These are phyloP conservation scores for Didymosphaeria variabile DNA, from an alignment of 2,329 filamentous ascomycete species.

Conservation along the genomic window DNA sequence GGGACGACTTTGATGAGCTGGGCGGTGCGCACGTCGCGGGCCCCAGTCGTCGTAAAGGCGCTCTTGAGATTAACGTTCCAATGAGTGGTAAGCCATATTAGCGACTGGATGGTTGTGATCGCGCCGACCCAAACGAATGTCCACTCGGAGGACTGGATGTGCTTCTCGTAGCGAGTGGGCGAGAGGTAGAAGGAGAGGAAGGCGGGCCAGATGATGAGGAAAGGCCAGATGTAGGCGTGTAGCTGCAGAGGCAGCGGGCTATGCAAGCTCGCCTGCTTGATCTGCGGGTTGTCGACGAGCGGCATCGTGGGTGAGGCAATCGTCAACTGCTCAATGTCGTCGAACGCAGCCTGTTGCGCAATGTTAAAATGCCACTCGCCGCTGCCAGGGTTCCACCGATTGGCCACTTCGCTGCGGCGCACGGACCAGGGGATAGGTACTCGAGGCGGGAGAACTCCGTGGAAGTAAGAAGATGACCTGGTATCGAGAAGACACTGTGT, in stretches of 20 bases:
- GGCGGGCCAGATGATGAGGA: conserved; percentile 87
- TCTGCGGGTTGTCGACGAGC: conserved; percentile 91
- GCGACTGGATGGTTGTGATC: conserved; percentile 86
- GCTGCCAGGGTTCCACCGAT: conserved; percentile 10
- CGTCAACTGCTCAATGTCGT: conserved; percentile 21
- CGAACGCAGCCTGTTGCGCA: conserved; percentile 5
- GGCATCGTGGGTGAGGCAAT: conserved; percentile 52
- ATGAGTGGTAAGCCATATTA: conserved; percentile 95
- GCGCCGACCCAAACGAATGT: conserved; percentile 92
- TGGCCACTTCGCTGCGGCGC: conserved; percentile 9
- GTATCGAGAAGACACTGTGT: no score
- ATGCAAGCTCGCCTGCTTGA: conserved; percentile 86
- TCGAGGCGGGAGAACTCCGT: not conserved
- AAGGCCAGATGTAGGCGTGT: conserved; percentile 93
- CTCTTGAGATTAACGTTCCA: conserved; percentile 93
- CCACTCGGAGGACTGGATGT: conserved; percentile 96
- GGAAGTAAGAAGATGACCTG: not conserved
- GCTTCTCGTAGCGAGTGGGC: conserved; percentile 82
- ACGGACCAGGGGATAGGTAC: not conserved
- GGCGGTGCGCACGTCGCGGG: conserved; percentile 75
- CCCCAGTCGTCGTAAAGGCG: conserved; percentile 79
- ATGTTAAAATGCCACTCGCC: conserved; percentile 8
- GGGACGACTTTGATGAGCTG: conserved; percentile 93
- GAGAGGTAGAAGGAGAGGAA: conserved; percentile 90
- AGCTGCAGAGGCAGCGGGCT: conserved; percentile 82